Evolutionary conservation across 805 yeast species (phyloP).

Genomic region (Kluyveromyces aestuarii): DNA sequence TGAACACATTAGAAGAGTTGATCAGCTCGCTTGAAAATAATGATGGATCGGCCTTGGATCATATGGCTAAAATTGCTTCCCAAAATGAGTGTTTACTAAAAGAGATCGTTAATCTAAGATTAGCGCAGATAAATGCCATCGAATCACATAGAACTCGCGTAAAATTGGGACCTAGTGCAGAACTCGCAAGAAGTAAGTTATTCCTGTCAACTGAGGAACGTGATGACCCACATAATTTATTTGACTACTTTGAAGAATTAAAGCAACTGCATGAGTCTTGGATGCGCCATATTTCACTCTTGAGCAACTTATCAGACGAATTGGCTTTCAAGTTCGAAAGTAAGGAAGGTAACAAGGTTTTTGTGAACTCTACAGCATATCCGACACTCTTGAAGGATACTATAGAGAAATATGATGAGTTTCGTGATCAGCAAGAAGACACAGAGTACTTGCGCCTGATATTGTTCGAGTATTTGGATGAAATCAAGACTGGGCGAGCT

Average conservation of each 20-base stretch:
- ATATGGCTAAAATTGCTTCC: constrained; percentile 1
- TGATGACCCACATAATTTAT: constrained; percentile 3
- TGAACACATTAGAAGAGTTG: constrained; percentile 8
- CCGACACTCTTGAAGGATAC: constrained; percentile 4
- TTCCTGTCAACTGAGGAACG: not conserved
- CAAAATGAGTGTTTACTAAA: constrained; percentile 6
- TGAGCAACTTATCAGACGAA: constrained; percentile 22
- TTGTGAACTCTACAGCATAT: not conserved
- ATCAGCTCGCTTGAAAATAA: constrained; percentile 7
- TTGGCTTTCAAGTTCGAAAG: constrained; percentile 19
- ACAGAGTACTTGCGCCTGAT: constrained; percentile 7
- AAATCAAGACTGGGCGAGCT: constrained; percentile 24
- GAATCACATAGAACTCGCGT: constrained; percentile 4
- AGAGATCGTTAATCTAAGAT: constrained; percentile 11
- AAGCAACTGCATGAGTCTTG: constrained; percentile 1
- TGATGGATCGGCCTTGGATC: constrained; percentile 4
- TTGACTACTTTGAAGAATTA: constrained; percentile 4
- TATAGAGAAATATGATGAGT: constrained; percentile 11
- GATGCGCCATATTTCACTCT: constrained; percentile 17
- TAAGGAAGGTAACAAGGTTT: constrained; percentile 10
- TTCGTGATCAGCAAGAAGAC: constrained; percentile 9
- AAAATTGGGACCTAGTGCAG: constrained; percentile 6
- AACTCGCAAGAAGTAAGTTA: constrained; percentile 5
- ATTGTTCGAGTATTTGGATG: constrained; percentile 18
- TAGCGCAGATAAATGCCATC: not conserved